These are phyloP conservation scores for Priceomyces carsonii DNA, from an alignment of 805 yeast genomes.

Conservation along the genomic window DNA sequence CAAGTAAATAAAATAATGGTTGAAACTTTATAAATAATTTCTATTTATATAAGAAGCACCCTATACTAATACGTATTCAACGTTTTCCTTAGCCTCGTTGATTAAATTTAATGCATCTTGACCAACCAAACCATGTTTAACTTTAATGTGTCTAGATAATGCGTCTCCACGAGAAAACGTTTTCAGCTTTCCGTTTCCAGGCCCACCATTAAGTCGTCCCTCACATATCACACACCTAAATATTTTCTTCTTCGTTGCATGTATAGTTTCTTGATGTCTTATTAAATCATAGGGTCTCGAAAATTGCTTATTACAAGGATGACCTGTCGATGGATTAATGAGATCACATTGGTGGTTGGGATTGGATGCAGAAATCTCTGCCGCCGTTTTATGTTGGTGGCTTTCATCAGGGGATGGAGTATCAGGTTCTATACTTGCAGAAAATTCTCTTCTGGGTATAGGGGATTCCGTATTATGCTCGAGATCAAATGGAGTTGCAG, in stretches of 20 bases:
- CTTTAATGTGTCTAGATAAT: conserved; percentile 55
- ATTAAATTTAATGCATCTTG: conserved; percentile 69
- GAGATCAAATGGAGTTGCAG: conserved; percentile 3
- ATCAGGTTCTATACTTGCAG: background rate
- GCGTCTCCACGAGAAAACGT: conserved; percentile 51
- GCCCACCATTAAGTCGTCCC: conserved; percentile 46
- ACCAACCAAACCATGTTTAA: conserved; percentile 77
- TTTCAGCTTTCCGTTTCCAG: conserved; percentile 50
- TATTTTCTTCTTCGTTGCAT: conserved; percentile 45
- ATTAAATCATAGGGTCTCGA: conserved; percentile 63
- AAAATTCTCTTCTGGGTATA: background rate
- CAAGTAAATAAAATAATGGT: background rate
- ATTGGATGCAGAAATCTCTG: conserved; percentile 32
- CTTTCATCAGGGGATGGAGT: background rate
- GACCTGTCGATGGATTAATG: conserved; percentile 59
- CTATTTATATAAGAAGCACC: conserved; percentile 4
- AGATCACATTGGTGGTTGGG: conserved; percentile 59
- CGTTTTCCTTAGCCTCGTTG: conserved; percentile 74
- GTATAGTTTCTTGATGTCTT: conserved; percentile 51
- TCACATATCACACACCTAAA: conserved; percentile 49
- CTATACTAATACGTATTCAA: conserved; percentile 51
- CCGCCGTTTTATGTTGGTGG: conserved; percentile 23
- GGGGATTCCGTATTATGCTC: conserved; percentile 4
- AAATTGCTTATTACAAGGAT: conserved; percentile 73
- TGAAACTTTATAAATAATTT: conserved; percentile 6